Percentiles rank a stretch among this genome's conserved stretches.
phyloP scores from a whole-genome alignment of 1,139 yeast species.

The Candida glucosophila region DNA sequence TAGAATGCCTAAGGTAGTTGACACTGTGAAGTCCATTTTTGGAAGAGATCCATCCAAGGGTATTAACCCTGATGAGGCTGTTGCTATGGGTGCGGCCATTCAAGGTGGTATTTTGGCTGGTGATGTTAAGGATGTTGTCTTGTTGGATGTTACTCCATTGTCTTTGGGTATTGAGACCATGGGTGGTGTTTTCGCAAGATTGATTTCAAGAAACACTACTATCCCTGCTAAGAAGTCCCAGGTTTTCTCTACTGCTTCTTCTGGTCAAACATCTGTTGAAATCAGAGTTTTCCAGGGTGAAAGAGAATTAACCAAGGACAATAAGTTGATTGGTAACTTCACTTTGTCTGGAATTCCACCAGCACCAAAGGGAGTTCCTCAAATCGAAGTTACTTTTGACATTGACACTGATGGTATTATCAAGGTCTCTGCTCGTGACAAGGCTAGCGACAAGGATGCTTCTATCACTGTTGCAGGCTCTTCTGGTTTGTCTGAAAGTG shows the following conservation, averaged over 20 bases:
- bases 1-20: conserved; percentile 99
- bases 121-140: conserved; percentile 91
- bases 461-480: conserved; percentile 98
- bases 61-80: conserved; percentile 99
- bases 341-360: conserved; percentile 89
- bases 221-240: conserved; percentile 92
- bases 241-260: conserved; percentile 91
- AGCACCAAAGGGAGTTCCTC: conserved; percentile 97
- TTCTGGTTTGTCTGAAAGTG: conserved; percentile 92
- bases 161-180: conserved; percentile 92
- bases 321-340: conserved; percentile 93
- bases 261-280: conserved; percentile 94
- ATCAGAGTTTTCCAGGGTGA: conserved; percentile 97
- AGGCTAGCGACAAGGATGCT: conserved; percentile 97
- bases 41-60: conserved; percentile 97
- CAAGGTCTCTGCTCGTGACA: conserved; percentile 97
- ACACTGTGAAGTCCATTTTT: conserved; percentile 87
- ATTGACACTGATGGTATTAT: conserved; percentile 96
- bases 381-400: conserved; percentile 90
- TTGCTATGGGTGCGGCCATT: conserved; percentile 99
- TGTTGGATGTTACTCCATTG: conserved; percentile 91
- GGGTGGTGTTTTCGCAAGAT: conserved; percentile 92
- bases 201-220: conserved; percentile 90
- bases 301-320: conserved; percentile 93
- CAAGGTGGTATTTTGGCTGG: conserved; percentile 99